These are phyloP conservation scores for Acorus gramineus DNA, from an alignment of 106 monocot species.

Conservation along the genomic window DNA sequence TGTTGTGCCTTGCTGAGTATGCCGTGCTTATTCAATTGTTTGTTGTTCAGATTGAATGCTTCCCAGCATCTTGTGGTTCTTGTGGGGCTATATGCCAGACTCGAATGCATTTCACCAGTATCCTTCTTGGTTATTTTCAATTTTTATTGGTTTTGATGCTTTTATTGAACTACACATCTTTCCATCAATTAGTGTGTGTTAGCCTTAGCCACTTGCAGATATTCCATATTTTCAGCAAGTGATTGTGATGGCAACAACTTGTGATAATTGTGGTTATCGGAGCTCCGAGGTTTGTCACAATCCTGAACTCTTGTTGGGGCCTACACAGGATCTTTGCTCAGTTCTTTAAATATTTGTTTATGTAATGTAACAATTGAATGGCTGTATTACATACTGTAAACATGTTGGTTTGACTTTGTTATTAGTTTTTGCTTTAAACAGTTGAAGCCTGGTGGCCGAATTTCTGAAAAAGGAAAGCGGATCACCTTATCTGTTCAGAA, in stretches of 20 bases:
- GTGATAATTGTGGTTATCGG: conserved; percentile 94
- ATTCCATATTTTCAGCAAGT: conserved; percentile 97
- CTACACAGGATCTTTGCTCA: background rate
- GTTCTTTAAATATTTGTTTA: background rate
- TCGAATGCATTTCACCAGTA: conserved; percentile 80
- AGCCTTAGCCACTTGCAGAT: conserved; percentile 43
- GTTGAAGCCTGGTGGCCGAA: conserved; percentile 95
- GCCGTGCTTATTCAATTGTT: background rate
- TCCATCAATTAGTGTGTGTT: background rate
- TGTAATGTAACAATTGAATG: too few species aligned
- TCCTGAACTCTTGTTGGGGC: background rate
- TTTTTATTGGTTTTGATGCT: background rate
- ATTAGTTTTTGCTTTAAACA: conserved; percentile 7
- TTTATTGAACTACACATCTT: background rate
- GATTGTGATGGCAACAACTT: conserved; percentile 87
- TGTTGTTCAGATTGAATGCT: conserved; percentile 52
- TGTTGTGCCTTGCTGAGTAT: background rate
- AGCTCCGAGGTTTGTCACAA: conserved; percentile 73
- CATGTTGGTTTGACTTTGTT: conserved; percentile 1
- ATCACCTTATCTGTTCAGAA: conserved; percentile 54
- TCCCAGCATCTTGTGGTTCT: conserved; percentile 94
- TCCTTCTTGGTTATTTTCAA: conserved; percentile 30
- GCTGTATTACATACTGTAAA: too few species aligned
- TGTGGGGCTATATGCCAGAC: conserved; percentile 70
- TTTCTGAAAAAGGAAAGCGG: conserved; percentile 68